phyloP scores from a whole-genome alignment of 1,284 basidiomycete genomes.

The Mycena citricolor region DNA sequence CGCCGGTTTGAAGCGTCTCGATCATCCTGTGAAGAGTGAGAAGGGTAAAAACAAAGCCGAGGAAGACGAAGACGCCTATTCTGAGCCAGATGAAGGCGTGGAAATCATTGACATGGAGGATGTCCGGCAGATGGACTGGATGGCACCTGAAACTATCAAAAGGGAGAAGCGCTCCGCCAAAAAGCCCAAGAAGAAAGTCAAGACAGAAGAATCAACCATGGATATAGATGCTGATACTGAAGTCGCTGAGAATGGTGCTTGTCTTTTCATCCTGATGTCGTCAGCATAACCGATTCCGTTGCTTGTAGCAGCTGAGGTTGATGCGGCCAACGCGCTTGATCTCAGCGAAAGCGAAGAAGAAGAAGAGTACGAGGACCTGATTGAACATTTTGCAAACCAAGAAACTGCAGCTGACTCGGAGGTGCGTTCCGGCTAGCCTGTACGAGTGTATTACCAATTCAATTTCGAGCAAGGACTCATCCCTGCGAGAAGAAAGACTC shows the following conservation, averaged over 20 bases:
- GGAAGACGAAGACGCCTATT: constrained; percentile 50
- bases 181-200: constrained; percentile 42
- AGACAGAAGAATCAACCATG: constrained; percentile 49
- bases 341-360: constrained; percentile 85
- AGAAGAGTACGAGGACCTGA: constrained; percentile 82
- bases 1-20: constrained; percentile 40
- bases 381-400: constrained; percentile 72
- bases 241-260: constrained; percentile 30
- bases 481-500: constrained; percentile 61
- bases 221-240: constrained; percentile 34
- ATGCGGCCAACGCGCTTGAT: constrained; percentile 73
- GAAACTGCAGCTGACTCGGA: constrained; percentile 31
- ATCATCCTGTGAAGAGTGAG: constrained; percentile 37
- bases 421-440: constrained; percentile 11
- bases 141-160: constrained; percentile 80
- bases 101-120: constrained; percentile 87
- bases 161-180: constrained; percentile 42
- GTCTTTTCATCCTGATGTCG: background rate
- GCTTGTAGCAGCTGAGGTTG: constrained; percentile 48
- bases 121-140: constrained; percentile 81
- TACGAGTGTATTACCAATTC: too few species aligned
- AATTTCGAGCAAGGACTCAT: constrained; percentile 52
- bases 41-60: constrained; percentile 14
- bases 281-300: constrained; percentile 6
- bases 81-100: constrained; percentile 87